phyloP scores from a whole-genome alignment of 768 basidiomycete species.

The Saitozyma sp. region DNA sequence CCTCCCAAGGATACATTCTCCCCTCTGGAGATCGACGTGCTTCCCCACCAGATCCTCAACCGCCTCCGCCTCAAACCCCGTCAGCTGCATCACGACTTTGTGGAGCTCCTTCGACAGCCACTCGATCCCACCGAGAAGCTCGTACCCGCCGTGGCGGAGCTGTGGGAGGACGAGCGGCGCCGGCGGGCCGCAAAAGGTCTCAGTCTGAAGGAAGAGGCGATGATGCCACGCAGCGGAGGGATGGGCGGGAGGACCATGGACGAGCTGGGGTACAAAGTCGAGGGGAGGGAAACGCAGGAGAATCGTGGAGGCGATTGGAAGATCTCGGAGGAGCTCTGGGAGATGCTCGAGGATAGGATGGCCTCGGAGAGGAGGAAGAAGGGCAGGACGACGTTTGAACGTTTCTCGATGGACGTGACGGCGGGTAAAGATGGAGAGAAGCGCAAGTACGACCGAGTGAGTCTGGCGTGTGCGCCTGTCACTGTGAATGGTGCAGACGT shows the following conservation, averaged over 20 bases:
- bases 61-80: slow-evolving; percentile 67
- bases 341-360: slow-evolving; percentile 66
- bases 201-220: slow-evolving; percentile 64
- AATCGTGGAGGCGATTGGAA: slow-evolving; percentile 66
- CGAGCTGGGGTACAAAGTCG: slow-evolving; percentile 43
- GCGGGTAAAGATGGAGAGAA: slow-evolving; percentile 40
- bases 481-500: background rate
- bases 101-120: slow-evolving; percentile 61
- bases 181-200: slow-evolving; percentile 69
- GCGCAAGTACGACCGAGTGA: slow-evolving; percentile 44
- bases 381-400: slow-evolving; percentile 38
- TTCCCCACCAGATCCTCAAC: slow-evolving; percentile 81
- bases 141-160: slow-evolving; percentile 82
- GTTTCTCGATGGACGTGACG: slow-evolving; percentile 33
- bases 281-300: slow-evolving; percentile 61
- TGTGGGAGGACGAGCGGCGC: slow-evolving; percentile 94
- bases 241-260: slow-evolving; percentile 36
- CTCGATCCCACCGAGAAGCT: slow-evolving; percentile 65
- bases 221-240: slow-evolving; percentile 69
- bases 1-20: slow-evolving; percentile 50
- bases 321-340: slow-evolving; percentile 65
- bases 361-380: slow-evolving; percentile 55
- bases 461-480: slow-evolving; percentile 5
- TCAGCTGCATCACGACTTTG: slow-evolving; percentile 66
- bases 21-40: slow-evolving; percentile 76